phyloP scores from a whole-genome alignment of 2,329 filamentous ascomycete genomes.

The Scedosporium boydii region DNA sequence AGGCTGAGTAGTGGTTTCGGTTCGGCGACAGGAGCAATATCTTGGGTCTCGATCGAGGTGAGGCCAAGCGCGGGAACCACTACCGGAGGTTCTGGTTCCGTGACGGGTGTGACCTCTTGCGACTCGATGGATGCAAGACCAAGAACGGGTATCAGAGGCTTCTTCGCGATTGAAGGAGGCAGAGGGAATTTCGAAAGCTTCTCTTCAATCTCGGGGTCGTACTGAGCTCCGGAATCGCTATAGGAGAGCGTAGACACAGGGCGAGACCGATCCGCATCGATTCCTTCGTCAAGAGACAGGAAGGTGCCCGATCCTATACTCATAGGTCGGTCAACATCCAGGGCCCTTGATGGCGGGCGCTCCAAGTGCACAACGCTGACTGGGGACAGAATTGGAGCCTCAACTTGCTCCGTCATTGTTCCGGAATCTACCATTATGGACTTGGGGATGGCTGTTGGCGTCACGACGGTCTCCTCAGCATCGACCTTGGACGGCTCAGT shows the following conservation, averaged over 20 bases:
- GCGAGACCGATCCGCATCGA: conserved; percentile 22
- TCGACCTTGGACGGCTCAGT: conserved; percentile 31
- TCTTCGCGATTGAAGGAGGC: conserved; percentile 29
- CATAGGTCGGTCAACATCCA: conserved; percentile 23
- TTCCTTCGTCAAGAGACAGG: conserved; percentile 14
- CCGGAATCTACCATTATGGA: conserved; percentile 30
- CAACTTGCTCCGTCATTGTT: conserved; percentile 33
- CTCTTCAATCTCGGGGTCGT: conserved; percentile 39
- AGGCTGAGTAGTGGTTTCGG: conserved; percentile 23
- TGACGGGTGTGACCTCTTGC: conserved; percentile 15
- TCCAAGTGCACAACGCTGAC: conserved; percentile 18
- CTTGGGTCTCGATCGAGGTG: conserved; percentile 33
- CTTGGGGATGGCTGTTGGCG: conserved; percentile 9
- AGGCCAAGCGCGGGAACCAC: conserved; percentile 25
- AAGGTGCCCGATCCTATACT: conserved; percentile 16
- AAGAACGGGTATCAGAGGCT: conserved; percentile 17
- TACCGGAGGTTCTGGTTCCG: conserved; percentile 4
- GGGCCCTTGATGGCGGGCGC: conserved; percentile 32
- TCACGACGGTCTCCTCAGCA: conserved; percentile 30
- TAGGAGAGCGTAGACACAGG: conserved; percentile 39
- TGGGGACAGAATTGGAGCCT: conserved; percentile 10
- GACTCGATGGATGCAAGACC: conserved; percentile 28
- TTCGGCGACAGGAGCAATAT: conserved; percentile 27
- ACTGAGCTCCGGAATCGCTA: conserved; percentile 43
- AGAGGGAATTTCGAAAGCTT: conserved; percentile 45